Conservation (phyloP, 1,139 yeast genomes). For the Geotrichum cucujoidarum region DNA sequence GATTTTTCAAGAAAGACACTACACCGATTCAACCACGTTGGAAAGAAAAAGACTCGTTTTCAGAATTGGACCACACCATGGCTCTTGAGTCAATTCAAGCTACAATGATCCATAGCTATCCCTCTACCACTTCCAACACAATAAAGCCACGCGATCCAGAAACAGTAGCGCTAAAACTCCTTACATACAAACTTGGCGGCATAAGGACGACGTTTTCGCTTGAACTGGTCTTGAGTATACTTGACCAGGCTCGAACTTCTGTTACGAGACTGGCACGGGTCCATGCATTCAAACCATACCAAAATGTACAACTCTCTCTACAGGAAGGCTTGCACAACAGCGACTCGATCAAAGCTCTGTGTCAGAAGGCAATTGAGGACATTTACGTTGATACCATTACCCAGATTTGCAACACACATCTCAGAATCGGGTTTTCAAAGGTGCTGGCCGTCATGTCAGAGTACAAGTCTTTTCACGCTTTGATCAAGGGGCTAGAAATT, state of each 20-base stretch:
- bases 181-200: constrained; percentile 35
- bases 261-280: no score
- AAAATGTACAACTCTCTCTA: neutral
- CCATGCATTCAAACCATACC: constrained; percentile 17
- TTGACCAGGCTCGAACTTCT: constrained; percentile 36
- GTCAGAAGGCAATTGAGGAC: constrained; percentile 42
- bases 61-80: neutral
- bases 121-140: neutral
- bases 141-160: constrained; percentile 4
- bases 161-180: neutral
- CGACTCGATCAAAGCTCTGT: constrained; percentile 13
- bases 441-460: constrained; percentile 65
- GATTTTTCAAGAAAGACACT: neutral
- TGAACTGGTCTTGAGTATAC: constrained; percentile 40
- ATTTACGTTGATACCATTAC: constrained; percentile 63
- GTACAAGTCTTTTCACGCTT: constrained; percentile 57
- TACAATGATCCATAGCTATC: neutral
- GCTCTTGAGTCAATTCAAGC: neutral
- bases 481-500: constrained; percentile 27
- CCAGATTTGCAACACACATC: constrained; percentile 62
- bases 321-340: no score
- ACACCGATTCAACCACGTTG: neutral
- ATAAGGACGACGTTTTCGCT: constrained; percentile 41
- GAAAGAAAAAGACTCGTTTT: neutral
- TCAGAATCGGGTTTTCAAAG: constrained; percentile 73